A percentile compares a stretch with the other conserved stretches of the same genome.
Conservation (phyloP, 2,329 filamentous ascomycete genomes). For the Diaporthe aspalathi region DNA sequence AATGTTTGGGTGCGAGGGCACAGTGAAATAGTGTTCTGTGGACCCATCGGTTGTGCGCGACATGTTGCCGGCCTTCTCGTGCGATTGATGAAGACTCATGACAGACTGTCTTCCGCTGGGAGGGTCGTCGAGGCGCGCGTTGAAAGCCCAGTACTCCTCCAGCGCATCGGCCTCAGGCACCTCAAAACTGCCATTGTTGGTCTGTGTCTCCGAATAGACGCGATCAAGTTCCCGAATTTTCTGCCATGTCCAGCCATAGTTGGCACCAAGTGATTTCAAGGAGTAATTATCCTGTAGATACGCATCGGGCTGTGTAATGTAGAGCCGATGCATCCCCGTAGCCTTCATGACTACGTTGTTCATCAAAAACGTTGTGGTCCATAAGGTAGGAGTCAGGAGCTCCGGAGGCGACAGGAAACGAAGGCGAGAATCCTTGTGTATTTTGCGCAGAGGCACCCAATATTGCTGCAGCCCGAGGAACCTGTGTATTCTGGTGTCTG, state of each 20-base stretch:
- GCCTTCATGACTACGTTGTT: constrained; percentile 80
- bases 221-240: constrained; percentile 72
- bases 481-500: constrained; percentile 52
- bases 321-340: constrained; percentile 72
- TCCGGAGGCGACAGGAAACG: constrained; percentile 77
- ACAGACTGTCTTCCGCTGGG: constrained; percentile 57
- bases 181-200: constrained; percentile 52
- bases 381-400: constrained; percentile 77
- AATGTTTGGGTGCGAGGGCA: constrained; percentile 46
- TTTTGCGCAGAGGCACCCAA: constrained; percentile 82
- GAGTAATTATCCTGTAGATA: constrained; percentile 71
- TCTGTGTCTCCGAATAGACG: constrained; percentile 61
- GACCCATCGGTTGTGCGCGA: constrained; percentile 56
- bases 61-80: constrained; percentile 39
- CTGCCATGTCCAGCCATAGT: constrained; percentile 77
- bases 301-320: constrained; percentile 79
- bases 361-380: constrained; percentile 77
- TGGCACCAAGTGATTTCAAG: constrained; percentile 56
- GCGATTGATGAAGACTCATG: constrained; percentile 54
- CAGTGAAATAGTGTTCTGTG: constrained; percentile 53
- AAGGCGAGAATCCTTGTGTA: constrained; percentile 78
- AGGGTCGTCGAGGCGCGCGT: constrained; percentile 71
- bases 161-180: constrained; percentile 71
- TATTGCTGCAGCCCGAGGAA: constrained; percentile 73
- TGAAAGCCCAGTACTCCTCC: constrained; percentile 76